Percentiles rank a stretch among this genome's conserved stretches.
Evolutionary conservation across 2,329 filamentous ascomycete species (phyloP).

Genomic region (Spiromastix sp.): DNA sequence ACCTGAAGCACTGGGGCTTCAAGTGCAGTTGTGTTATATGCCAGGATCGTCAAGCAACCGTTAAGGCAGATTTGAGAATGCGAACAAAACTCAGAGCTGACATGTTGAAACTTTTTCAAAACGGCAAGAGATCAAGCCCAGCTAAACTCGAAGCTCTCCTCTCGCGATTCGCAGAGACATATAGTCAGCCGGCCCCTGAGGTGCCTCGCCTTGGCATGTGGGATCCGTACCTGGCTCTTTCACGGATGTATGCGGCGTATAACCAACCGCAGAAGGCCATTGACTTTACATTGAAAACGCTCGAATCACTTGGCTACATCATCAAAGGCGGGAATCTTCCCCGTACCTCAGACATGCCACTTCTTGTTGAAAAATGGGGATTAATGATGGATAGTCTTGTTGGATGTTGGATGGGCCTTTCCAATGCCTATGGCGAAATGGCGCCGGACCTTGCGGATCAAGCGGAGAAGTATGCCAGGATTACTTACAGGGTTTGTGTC

Average conservation of each 20-base stretch:
- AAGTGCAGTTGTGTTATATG: slow-evolving; percentile 17
- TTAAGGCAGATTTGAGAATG: slow-evolving; percentile 7
- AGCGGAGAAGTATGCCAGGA: slow-evolving; percentile 21
- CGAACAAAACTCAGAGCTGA: slow-evolving; percentile 9
- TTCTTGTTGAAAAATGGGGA: slow-evolving; percentile 21
- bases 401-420: slow-evolving; percentile 20
- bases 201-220: slow-evolving; percentile 17
- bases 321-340: slow-evolving; percentile 15
- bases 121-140: background rate
- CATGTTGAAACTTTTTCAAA: slow-evolving; percentile 3
- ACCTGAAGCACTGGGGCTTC: slow-evolving; percentile 17
- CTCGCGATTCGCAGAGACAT: slow-evolving; percentile 14
- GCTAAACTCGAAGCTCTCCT: slow-evolving; percentile 11
- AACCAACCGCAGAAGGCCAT: slow-evolving; percentile 10
- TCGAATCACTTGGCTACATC: slow-evolving; percentile 18
- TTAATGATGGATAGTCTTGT: slow-evolving; percentile 16
- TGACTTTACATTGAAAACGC: slow-evolving; percentile 13
- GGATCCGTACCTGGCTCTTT: slow-evolving; percentile 12
- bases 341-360: background rate
- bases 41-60: slow-evolving; percentile 9
- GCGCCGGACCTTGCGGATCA: slow-evolving; percentile 11
- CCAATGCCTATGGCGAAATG: slow-evolving; percentile 15
- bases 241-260: slow-evolving; percentile 8
- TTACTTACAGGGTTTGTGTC: slow-evolving; percentile 22
- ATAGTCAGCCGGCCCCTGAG: slow-evolving; percentile 13